Conservation (phyloP, 495 filamentous ascomycete species). For the Usnea hakonensis region DNA sequence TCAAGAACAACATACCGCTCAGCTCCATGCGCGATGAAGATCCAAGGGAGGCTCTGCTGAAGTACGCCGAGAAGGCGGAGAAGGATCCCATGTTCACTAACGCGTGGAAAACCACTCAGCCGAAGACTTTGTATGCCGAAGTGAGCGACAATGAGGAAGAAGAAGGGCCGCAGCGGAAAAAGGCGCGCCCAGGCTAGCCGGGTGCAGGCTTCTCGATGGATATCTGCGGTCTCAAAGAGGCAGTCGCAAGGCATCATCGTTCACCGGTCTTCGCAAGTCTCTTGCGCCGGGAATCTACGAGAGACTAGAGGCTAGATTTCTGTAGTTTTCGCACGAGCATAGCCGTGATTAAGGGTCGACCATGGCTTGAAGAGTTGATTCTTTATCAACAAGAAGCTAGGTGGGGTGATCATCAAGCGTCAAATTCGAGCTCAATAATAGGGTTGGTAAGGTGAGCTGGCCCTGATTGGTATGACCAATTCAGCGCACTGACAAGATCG, state of each 20-base stretch:
- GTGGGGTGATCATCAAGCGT: not conserved
- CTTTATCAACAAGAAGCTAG: not conserved
- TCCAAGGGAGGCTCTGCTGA: constrained; percentile 84
- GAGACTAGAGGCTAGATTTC: not conserved
- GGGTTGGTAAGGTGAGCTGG: not conserved
- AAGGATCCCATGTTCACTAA: constrained; percentile 91
- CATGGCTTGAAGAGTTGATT: not conserved
- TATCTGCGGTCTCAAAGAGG: not conserved
- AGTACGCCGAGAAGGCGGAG: constrained; percentile 90
- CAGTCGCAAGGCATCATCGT: not conserved
- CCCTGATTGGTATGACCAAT: not conserved
- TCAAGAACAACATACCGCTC: constrained; percentile 77
- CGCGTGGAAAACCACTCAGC: constrained; percentile 89
- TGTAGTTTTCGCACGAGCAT: not conserved
- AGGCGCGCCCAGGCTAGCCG: constrained; percentile 33
- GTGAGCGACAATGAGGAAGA: constrained; percentile 86
- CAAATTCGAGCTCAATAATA: not conserved
- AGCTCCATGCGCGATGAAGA: constrained; percentile 97
- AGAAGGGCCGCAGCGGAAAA: constrained; percentile 60
- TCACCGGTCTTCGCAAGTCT: not conserved
- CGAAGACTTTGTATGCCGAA: constrained; percentile 84
- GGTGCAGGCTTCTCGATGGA: not conserved
- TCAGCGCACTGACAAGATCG: not conserved
- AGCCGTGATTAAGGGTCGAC: not conserved
- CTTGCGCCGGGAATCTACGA: not conserved